phyloP scores from a whole-genome alignment of 129 eudicot species.

The Ambrosia artemisiifolia region DNA sequence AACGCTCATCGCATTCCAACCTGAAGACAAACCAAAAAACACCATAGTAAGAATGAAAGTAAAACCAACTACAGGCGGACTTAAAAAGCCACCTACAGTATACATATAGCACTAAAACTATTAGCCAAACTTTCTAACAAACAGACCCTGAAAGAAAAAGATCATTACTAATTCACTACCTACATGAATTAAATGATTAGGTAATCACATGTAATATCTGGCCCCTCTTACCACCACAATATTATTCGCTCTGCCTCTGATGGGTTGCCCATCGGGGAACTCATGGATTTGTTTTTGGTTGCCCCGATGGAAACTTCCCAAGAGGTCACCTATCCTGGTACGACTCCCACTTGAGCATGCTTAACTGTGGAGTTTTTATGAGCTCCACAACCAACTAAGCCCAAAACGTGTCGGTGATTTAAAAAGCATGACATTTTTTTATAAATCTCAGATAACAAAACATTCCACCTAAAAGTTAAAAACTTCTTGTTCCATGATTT shows the following conservation, averaged over 20 bases:
- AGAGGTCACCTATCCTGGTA: too few relatives aligned
- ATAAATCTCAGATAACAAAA: neutral
- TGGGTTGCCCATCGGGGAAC: too few relatives aligned
- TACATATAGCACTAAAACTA: neutral
- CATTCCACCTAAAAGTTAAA: neutral
- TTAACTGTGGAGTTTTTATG: too few relatives aligned
- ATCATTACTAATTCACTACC: neutral
- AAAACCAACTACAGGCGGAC: neutral
- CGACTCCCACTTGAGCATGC: too few relatives aligned
- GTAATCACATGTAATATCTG: neutral
- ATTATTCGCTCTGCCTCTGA: too few relatives aligned
- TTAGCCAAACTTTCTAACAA: neutral
- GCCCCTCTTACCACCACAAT: too few relatives aligned
- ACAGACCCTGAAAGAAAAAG: neutral
- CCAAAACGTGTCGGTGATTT: too few relatives aligned
- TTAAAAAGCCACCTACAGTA: too few relatives aligned
- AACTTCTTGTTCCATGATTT: neutral
- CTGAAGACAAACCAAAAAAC: constrained; percentile 32
- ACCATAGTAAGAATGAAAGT: constrained; percentile 2
- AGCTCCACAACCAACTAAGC: too few relatives aligned
- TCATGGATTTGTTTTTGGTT: too few relatives aligned
- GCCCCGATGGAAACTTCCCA: too few relatives aligned
- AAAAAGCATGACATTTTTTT: neutral
- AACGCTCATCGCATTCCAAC: constrained; percentile 53
- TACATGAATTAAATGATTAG: neutral